Evolutionary conservation across 106 monocot genomes (phyloP).

Genomic region (Apostasia ramifera): DNA sequence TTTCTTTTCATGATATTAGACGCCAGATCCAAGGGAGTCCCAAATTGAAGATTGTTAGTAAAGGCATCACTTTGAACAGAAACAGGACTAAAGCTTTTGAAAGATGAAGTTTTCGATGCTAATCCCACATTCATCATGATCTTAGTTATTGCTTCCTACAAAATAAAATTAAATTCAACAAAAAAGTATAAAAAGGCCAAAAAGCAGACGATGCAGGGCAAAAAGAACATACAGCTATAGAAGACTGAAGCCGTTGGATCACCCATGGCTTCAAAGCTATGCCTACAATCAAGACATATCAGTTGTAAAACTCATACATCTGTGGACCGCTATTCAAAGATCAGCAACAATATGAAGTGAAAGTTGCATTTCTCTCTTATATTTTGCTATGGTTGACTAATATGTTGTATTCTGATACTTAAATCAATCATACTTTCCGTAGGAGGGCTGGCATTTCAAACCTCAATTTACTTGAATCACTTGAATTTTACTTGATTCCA

Average conservation of each 20-base stretch:
- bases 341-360: neutral
- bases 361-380: neutral
- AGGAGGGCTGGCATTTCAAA: no score
- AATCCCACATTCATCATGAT: slow-evolving; percentile 35
- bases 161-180: slow-evolving; percentile 15
- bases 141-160: slow-evolving; percentile 46
- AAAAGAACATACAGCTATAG: slow-evolving; percentile 26
- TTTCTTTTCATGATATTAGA: slow-evolving; percentile 17
- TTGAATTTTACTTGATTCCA: no score
- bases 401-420: neutral
- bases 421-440: neutral
- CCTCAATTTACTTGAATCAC: no score
- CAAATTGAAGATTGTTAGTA: slow-evolving; percentile 13
- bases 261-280: slow-evolving; percentile 61
- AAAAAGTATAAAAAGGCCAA: neutral
- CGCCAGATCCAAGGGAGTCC: slow-evolving; percentile 7
- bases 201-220: neutral
- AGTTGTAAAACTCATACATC: neutral
- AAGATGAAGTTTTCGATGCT: slow-evolving; percentile 25
- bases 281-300: slow-evolving; percentile 19
- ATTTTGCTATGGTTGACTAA: neutral
- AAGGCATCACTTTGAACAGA: slow-evolving; percentile 17
- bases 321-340: neutral
- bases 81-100: slow-evolving; percentile 14
- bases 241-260: slow-evolving; percentile 36